Conservation (phyloP, 2,329 filamentous ascomycete genomes). For the Cercospora brassicicola region DNA sequence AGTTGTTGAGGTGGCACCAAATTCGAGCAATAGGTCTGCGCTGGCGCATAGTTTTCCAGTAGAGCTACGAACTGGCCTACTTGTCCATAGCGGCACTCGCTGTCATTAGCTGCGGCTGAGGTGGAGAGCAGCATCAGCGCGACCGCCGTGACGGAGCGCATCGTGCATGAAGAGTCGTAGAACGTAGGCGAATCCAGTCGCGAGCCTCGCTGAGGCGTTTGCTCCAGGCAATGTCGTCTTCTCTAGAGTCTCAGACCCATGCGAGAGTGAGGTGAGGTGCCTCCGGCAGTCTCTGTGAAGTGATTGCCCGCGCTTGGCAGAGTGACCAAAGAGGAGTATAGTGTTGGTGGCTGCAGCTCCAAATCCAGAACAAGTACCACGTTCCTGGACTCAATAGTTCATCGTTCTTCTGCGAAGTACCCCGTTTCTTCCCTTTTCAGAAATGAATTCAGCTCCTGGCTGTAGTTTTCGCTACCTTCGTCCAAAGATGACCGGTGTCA, state of each 20-base stretch:
- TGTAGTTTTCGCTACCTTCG: not conserved
- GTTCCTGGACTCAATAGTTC: slow-evolving; percentile 4
- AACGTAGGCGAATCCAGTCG: not conserved
- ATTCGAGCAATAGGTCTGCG: slow-evolving; percentile 14
- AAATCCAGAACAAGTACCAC: slow-evolving; percentile 2
- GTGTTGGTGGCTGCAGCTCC: slow-evolving; percentile 8
- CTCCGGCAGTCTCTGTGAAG: not conserved
- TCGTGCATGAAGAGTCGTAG: not conserved
- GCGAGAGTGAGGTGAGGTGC: not conserved
- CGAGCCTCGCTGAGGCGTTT: slow-evolving; percentile 1
- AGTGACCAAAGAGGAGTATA: slow-evolving; percentile 1
- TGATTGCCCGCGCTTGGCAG: slow-evolving; percentile 4
- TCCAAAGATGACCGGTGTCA: not conserved
- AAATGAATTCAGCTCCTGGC: not conserved
- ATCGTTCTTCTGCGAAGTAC: not conserved
- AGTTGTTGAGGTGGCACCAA: not conserved
- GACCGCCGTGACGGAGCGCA: not conserved
- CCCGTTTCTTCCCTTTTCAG: not conserved
- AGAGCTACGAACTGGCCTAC: slow-evolving; percentile 7
- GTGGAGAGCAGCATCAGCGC: not conserved
- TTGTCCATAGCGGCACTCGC: slow-evolving; percentile 12
- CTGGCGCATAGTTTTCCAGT: slow-evolving; percentile 19
- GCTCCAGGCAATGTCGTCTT: slow-evolving; percentile 7
- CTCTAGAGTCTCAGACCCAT: not conserved
- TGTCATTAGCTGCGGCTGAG: slow-evolving; percentile 6